A percentile compares a stretch with the other conserved stretches of the same genome.
These are phyloP conservation scores for Tarenaya hassleriana DNA, from an alignment of 345 rosid species.

Conservation along the genomic window DNA sequence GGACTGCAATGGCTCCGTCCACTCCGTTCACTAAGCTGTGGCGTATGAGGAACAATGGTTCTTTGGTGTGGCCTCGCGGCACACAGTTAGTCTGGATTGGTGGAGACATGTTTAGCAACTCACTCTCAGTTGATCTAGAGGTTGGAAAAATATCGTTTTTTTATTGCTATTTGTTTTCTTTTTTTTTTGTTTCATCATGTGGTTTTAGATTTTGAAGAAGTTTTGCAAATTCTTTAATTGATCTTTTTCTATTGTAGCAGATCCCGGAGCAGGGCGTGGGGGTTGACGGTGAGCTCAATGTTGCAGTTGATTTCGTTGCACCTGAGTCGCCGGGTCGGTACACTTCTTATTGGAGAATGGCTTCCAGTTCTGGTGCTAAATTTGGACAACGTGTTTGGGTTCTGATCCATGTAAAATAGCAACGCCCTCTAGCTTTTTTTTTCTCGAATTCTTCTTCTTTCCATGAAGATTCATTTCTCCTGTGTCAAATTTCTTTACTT, in stretches of 20 bases:
- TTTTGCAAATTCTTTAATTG: constrained; percentile 4
- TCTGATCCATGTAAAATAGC: constrained; percentile 58
- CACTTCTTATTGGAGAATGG: constrained; percentile 89
- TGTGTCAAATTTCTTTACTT: not conserved
- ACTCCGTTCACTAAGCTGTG: constrained; percentile 81
- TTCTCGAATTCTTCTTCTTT: not conserved
- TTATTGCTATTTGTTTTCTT: constrained; percentile 11
- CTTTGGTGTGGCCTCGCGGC: constrained; percentile 57
- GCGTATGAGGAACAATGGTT: constrained; percentile 85
- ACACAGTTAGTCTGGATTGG: constrained; percentile 66
- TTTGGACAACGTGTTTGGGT: constrained; percentile 98
- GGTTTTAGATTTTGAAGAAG: not conserved
- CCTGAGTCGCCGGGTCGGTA: constrained; percentile 74
- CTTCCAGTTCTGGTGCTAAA: constrained; percentile 50
- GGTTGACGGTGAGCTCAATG: constrained; percentile 56
- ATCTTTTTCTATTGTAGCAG: constrained; percentile 33
- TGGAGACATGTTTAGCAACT: constrained; percentile 53
- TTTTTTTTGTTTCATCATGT: not conserved
- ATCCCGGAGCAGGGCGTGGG: constrained; percentile 60
- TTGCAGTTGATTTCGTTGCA: constrained; percentile 70
- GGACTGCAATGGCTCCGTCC: constrained; percentile 68
- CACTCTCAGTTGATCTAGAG: constrained; percentile 46
- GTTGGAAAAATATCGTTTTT: constrained; percentile 28
- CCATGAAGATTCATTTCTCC: too few relatives aligned
- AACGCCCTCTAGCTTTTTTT: not conserved